These are phyloP conservation scores for Debaryomyces psychrophilus DNA, from an alignment of 1,139 yeast species.

Conservation along the genomic window DNA sequence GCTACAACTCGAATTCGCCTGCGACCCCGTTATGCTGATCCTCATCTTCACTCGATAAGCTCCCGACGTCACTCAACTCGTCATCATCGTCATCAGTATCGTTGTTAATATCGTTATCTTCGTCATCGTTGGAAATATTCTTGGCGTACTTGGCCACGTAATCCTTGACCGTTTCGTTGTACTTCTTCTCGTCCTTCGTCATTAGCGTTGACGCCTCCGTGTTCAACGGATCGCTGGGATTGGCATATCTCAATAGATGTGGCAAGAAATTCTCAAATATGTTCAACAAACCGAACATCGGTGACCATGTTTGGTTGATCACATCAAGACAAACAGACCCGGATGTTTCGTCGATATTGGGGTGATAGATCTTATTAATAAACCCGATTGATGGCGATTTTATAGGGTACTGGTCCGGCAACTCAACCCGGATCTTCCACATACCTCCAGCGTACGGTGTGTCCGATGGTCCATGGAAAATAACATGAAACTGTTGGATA, in stretches of 20 bases:
- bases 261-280: slow-evolving; percentile 94
- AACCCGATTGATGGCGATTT: slow-evolving; percentile 96
- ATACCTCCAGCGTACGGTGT: slow-evolving; percentile 89
- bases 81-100: slow-evolving; percentile 45
- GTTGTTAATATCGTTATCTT: slow-evolving; percentile 44
- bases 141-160: slow-evolving; percentile 78
- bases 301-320: slow-evolving; percentile 97
- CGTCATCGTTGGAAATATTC: slow-evolving; percentile 38
- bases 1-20: slow-evolving; percentile 24
- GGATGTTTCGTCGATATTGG: slow-evolving; percentile 86
- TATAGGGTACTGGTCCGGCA: slow-evolving; percentile 95
- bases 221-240: slow-evolving; percentile 91
- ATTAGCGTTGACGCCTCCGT: slow-evolving; percentile 87
- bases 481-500: slow-evolving; percentile 87
- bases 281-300: slow-evolving; percentile 90
- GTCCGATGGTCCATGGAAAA: slow-evolving; percentile 85
- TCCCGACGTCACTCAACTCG: slow-evolving; percentile 53
- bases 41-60: slow-evolving; percentile 53
- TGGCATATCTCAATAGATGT: slow-evolving; percentile 87
- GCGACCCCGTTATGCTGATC: slow-evolving; percentile 25
- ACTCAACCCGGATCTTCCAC: slow-evolving; percentile 91
- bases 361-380: slow-evolving; percentile 88
- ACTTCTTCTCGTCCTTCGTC: slow-evolving; percentile 68
- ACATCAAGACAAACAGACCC: slow-evolving; percentile 97
- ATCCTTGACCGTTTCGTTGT: slow-evolving; percentile 68